These are phyloP conservation scores for Prosopis cineraria DNA, from an alignment of 306 rosid species.

Conservation along the genomic window DNA sequence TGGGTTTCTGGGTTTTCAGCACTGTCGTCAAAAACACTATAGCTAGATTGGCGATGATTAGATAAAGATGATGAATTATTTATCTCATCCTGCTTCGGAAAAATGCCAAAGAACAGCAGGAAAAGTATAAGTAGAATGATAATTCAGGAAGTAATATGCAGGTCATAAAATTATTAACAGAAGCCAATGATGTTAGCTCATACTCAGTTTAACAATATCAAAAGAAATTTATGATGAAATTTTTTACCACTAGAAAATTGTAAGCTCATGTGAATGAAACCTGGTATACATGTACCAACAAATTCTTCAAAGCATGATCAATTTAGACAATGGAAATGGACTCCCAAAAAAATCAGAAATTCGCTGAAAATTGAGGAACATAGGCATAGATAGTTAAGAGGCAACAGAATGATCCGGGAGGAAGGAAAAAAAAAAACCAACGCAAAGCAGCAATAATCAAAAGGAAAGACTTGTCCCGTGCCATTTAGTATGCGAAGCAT, in stretches of 20 bases:
- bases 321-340: conserved; percentile 16
- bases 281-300: background rate
- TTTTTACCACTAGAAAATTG: conserved; percentile 11
- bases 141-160: background rate
- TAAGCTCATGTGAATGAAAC: conserved; percentile 6
- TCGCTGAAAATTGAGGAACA: background rate
- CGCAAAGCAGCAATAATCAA: background rate
- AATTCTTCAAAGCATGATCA: conserved; percentile 12
- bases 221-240: background rate
- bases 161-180: background rate
- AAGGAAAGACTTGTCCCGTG: background rate
- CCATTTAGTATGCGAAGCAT: background rate
- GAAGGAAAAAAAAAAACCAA: background rate
- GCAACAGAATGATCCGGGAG: background rate
- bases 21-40: conserved; percentile 70
- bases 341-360: background rate
- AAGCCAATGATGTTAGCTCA: background rate
- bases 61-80: conserved; percentile 52
- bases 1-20: conserved; percentile 60
- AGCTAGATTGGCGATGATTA: conserved; percentile 69
- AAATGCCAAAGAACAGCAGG: conserved; percentile 17
- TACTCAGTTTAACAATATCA: conserved; percentile 9
- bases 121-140: conserved; percentile 6
- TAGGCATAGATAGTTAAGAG: background rate
- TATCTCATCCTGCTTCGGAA: conserved; percentile 37